Conservation (phyloP, 1,139 yeast genomes). For the Blastobotrys niveus region DNA sequence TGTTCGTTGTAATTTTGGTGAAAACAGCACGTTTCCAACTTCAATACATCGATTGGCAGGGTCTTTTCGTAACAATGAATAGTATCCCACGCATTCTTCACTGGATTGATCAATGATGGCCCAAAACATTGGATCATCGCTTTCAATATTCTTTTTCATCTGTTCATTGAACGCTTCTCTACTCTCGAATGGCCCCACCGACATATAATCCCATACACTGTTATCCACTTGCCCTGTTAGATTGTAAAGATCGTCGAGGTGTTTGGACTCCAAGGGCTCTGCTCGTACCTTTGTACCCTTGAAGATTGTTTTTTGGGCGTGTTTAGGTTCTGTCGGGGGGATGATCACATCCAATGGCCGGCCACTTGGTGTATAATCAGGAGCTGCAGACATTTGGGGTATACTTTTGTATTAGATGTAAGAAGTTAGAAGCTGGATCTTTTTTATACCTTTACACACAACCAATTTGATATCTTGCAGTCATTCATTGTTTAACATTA, state of each 20-base stretch:
- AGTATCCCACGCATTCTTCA: conserved; percentile 28
- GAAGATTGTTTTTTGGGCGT: conserved; percentile 2
- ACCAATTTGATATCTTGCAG: too few species aligned
- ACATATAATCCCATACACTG: conserved; percentile 24
- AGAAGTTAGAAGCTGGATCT: too few species aligned
- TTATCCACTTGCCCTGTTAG: conserved; percentile 13
- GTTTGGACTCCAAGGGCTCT: conserved; percentile 17
- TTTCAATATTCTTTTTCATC: neutral
- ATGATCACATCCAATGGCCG: too few species aligned
- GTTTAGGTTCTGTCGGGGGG: too few species aligned
- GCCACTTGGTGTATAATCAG: too few species aligned
- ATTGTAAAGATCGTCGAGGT: conserved; percentile 19
- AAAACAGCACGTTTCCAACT: conserved; percentile 30
- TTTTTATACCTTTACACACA: too few species aligned
- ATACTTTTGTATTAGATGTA: too few species aligned
- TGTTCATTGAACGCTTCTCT: conserved; percentile 15
- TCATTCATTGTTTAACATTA: too few species aligned
- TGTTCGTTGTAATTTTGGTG: conserved; percentile 28
- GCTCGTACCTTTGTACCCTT: conserved; percentile 12
- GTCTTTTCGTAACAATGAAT: conserved; percentile 27
- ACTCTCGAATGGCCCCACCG: conserved; percentile 19
- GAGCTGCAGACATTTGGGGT: too few species aligned
- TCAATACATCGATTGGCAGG: conserved; percentile 28
- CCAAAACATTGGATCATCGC: conserved; percentile 21
- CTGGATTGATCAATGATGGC: conserved; percentile 23